Evolutionary conservation across 1,284 basidiomycete genomes (phyloP), one percentile per base, ranked within the genome.

Genomic region (Mycena sp.): DNA sequence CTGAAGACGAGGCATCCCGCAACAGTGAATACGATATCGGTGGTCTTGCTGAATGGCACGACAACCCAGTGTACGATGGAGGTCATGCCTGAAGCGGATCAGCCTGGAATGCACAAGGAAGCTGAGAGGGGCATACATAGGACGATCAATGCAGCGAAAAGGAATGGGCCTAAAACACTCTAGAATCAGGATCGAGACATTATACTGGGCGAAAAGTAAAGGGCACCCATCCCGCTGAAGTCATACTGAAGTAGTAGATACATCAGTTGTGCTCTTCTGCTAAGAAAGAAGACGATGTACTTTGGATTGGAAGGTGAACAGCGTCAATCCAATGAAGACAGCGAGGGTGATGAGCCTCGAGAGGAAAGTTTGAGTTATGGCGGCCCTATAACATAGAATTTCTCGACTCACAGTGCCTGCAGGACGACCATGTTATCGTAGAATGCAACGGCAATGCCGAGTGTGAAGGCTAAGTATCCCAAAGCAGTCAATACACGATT

Each of bases 251-350:
- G 5, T 38, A 38, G n/a, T 38, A 21, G 51, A 32, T 40, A 29
- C 56, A 21, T 19, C 10, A 28, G 4, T 26, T n/a, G 14, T 40
- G 25, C 6, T 21, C 9, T 21, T 40, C 26, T 4, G 26, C n/a
- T n/a, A 30, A 6, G 30, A 28, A 21, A 23, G 14, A 41, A 5
- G 23, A 28, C 25, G 25, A n/a, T n/a, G 25, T 65, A 87, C 90
- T 81, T 93, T 93, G 53, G 90, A 91, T 74, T 93, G 92, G 69
- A 92, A 80, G 1, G 94, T 96, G 79, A 95, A 96, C 56, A 96
- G 75, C 0, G 93, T 94, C 63, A 96, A 79, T 1, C 94, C 94
- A 44, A 93, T 74, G 84, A 96, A 96, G 49, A 95, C 87, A 32
- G 94, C 93, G n/a, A 91, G 78, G 0, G 94, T 96, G 71, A 96